A percentile compares a stretch with the other conserved stretches of the same genome.
Evolutionary conservation across 345 rosid species (phyloP).

Genomic region (Hypericum androsaemum): DNA sequence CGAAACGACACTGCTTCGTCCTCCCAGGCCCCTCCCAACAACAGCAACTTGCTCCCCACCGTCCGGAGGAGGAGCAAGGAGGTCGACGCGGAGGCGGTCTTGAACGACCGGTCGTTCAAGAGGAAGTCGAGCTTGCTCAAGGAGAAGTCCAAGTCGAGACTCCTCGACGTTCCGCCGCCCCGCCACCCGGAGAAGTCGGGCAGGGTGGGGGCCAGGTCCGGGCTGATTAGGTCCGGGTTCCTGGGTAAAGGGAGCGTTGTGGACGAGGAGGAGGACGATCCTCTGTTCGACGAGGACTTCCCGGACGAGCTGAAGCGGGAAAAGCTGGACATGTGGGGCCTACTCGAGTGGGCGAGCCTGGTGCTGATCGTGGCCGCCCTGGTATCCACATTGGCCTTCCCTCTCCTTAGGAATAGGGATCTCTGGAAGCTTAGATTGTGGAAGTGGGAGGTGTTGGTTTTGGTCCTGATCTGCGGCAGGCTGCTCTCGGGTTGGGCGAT

Average conservation of each 20-base stretch:
- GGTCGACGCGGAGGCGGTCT: too few species aligned
- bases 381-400: constrained; percentile 38
- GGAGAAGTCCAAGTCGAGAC: constrained; percentile 60
- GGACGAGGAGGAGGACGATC: constrained; percentile 59
- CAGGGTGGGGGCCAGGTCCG: constrained; percentile 38
- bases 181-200: constrained; percentile 27
- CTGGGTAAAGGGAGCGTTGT: constrained; percentile 18
- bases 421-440: constrained; percentile 55
- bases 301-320: constrained; percentile 49
- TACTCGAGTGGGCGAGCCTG: constrained; percentile 67
- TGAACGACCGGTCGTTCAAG: constrained; percentile 34
- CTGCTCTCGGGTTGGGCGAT: constrained; percentile 27
- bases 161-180: constrained; percentile 57
- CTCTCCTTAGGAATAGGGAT: constrained; percentile 15
- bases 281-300: constrained; percentile 54
- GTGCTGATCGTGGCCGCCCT: constrained; percentile 40
- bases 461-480: constrained; percentile 63
- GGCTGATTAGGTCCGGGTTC: constrained; percentile 41
- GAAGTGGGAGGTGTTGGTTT: constrained; percentile 77
- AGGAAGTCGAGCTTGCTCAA: constrained; percentile 32
- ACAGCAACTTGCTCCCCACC: neutral
- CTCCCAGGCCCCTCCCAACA: too few species aligned
- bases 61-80: neutral
- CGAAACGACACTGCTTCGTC: too few species aligned
- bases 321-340: constrained; percentile 28